Base-by-base conservation (phyloP, 192 early-diverging fungal genomes). In the Dispira simplex region DNA sequence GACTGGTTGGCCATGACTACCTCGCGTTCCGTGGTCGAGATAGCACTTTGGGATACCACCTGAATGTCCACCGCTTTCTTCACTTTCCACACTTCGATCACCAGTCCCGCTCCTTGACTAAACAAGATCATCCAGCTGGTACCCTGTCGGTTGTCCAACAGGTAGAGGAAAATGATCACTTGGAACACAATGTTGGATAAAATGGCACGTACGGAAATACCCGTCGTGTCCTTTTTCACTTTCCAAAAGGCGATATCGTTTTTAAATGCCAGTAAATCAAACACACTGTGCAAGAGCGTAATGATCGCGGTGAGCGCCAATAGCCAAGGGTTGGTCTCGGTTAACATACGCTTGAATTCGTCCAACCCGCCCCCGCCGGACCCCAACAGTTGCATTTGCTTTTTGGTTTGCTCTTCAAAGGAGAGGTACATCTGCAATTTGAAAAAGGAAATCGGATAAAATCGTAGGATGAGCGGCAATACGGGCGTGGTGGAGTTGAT, bases 221-320 rank as follows among this genome's bases (percentile, higher is more conserved):
- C 92, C 12, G 83, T 85, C 63, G 85, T 82, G 66, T 86, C 80
- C 56, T 91, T 86, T 64, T 82, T 85, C 51, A 86, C 76, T 56
- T 79, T 83, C 92, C 92, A 95, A 74, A 91, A 92, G n/a, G 86
- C 71, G 62, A 93, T 87, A 73, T 93, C 88, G 68, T 92, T 95
- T 77, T 93, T 95, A 71, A 95, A 95, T 0, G 92, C 92, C 65
- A 95, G 72, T 66, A 95, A 87, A 69, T 93, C 91, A 79, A 95
- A 95, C 1, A 88, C 62, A 54, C 82, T 84, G 72, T 95, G 92
- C 10, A 95, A 68, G 18, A 86, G 52, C 43, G 87, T 87, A 26
- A 93, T 91, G 32, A 74, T 48, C n/a, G 89, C 75, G 6, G 92
- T 95, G 6, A 89, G 64, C 2, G 71, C 79, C 54, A 95, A 70